phyloP scores from a whole-genome alignment of 2,329 filamentous ascomycete species.

The Colletotrichum sp. region DNA sequence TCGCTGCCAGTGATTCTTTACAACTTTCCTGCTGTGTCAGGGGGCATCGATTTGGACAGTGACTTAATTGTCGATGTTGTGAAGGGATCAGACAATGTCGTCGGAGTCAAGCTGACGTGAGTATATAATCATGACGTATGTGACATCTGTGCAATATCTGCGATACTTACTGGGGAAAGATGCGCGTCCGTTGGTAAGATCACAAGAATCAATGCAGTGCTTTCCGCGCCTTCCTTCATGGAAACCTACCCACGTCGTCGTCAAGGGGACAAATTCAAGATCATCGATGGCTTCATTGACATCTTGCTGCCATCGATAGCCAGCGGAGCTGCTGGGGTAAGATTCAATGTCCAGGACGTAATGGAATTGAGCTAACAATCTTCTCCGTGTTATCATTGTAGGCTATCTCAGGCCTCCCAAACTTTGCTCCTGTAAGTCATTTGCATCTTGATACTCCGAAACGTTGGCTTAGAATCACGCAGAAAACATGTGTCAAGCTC shows the following conservation, averaged over 20 bases:
- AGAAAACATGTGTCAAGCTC: background rate
- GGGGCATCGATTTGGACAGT: background rate
- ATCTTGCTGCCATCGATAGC: background rate
- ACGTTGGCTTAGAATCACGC: background rate
- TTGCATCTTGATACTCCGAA: background rate
- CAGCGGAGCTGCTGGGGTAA: background rate
- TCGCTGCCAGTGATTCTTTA: background rate
- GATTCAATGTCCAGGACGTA: rapidly evolving
- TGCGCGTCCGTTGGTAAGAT: background rate
- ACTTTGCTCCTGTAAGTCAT: background rate
- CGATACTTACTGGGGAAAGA: background rate
- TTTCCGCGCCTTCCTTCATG: background rate
- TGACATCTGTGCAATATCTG: background rate
- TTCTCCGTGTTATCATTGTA: background rate
- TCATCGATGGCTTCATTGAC: background rate
- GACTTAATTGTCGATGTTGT: background rate
- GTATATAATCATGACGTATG: rapidly evolving
- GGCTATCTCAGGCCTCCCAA: background rate
- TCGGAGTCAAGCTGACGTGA: background rate
- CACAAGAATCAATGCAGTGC: background rate
- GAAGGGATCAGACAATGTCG: background rate
- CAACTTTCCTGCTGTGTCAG: background rate
- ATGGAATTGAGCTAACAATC: background rate
- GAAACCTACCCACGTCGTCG: background rate
- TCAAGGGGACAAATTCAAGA: background rate